Percentiles rank a stretch among this genome's conserved stretches.
Conservation (phyloP, 768 basidiomycete species). For the Trichaptum fuscoviolaceum region DNA sequence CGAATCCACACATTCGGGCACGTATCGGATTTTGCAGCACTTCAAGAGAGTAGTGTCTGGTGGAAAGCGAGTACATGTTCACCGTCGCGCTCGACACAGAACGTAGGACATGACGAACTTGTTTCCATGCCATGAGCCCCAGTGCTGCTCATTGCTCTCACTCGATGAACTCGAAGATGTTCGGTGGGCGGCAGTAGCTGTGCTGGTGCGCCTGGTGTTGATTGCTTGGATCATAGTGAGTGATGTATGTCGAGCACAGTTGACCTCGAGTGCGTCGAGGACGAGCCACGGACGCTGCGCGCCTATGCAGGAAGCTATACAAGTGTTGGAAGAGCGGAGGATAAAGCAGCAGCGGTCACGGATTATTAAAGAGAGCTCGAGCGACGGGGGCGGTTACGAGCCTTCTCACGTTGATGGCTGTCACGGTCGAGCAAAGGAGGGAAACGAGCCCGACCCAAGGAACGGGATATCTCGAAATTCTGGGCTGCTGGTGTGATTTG, state of each 20-base stretch:
- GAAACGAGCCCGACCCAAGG: slow-evolving; percentile 1
- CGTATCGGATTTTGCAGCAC: slow-evolving; percentile 85
- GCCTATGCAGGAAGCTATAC: background rate
- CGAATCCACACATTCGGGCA: slow-evolving; percentile 95
- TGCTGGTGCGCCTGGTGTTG: slow-evolving; percentile 38
- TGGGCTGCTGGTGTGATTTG: background rate
- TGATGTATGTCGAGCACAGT: background rate
- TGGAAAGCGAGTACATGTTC: slow-evolving; percentile 10
- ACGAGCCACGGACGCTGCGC: background rate
- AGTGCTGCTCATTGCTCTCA: slow-evolving; percentile 46
- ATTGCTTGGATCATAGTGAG: slow-evolving; percentile 61
- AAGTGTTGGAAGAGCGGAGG: background rate
- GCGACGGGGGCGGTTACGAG: background rate
- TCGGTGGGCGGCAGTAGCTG: slow-evolving; percentile 15
- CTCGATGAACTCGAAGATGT: slow-evolving; percentile 19
- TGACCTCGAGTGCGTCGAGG: background rate
- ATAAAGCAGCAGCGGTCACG: background rate
- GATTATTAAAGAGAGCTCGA: background rate
- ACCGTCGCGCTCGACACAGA: slow-evolving; percentile 3
- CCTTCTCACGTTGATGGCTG: slow-evolving; percentile 1
- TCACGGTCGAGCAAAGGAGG: background rate
- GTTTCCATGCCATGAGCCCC: slow-evolving; percentile 67
- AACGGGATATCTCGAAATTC: background rate
- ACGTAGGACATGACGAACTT: slow-evolving; percentile 38
- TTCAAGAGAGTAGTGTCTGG: slow-evolving; percentile 76